These are phyloP conservation scores for Diutina pseudorugosa DNA, from an alignment of 1,139 yeast species.

Conservation along the genomic window DNA sequence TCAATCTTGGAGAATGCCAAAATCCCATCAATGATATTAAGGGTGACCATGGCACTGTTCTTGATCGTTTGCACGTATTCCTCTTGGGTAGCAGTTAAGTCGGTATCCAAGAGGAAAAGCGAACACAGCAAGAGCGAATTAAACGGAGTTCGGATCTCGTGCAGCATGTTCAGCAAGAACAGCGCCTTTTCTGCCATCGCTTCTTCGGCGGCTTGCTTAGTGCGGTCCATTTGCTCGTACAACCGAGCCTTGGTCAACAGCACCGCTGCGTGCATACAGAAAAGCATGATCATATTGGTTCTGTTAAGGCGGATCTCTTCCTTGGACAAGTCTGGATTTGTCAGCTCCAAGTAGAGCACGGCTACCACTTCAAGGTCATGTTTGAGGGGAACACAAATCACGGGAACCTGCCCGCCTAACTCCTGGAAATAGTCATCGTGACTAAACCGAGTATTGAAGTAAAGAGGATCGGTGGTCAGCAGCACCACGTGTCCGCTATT, in stretches of 20 bases:
- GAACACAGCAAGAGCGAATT: slow-evolving; percentile 46
- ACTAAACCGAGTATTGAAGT: slow-evolving; percentile 23
- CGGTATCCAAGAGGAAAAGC: slow-evolving; percentile 39
- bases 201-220: slow-evolving; percentile 45
- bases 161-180: slow-evolving; percentile 49
- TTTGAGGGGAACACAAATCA: slow-evolving; percentile 35
- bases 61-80: slow-evolving; percentile 46
- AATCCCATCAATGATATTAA: slow-evolving; percentile 45
- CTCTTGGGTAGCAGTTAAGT: slow-evolving; percentile 31
- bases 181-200: slow-evolving; percentile 50
- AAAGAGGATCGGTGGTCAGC: slow-evolving; percentile 10
- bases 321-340: not conserved
- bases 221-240: slow-evolving; percentile 38
- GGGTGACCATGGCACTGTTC: slow-evolving; percentile 39
- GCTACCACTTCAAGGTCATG: slow-evolving; percentile 19
- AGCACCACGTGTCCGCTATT: not conserved
- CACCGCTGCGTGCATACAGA: slow-evolving; percentile 45
- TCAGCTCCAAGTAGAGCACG: slow-evolving; percentile 34
- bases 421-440: slow-evolving; percentile 32
- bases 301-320: not conserved
- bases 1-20: slow-evolving; percentile 45
- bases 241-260: slow-evolving; percentile 37
- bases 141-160: slow-evolving; percentile 48
- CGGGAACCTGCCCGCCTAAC: slow-evolving; percentile 16
- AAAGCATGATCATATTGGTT: slow-evolving; percentile 20